Evolutionary conservation across 768 basidiomycete genomes (phyloP).

Genomic region (Lactifluus echinatus): DNA sequence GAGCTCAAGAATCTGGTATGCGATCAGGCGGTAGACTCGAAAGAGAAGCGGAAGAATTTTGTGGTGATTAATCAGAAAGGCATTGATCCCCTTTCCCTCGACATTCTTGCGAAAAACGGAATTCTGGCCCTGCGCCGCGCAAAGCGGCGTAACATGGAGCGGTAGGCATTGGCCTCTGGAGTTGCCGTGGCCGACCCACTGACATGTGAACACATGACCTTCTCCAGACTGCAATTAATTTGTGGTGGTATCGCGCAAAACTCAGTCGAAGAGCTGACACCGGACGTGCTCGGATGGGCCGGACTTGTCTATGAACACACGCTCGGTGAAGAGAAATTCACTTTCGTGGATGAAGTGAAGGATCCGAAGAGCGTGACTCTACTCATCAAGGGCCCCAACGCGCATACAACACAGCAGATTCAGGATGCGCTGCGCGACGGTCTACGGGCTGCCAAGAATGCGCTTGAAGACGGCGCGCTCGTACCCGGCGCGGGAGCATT

Average conservation of each 20-base stretch:
- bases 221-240: conserved; percentile 73
- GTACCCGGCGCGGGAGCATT: conserved; percentile 98
- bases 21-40: conserved; percentile 80
- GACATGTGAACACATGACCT: conserved; percentile 1
- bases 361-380: conserved; percentile 92
- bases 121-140: conserved; percentile 91
- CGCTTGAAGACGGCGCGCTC: conserved; percentile 80
- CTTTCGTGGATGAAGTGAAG: conserved; percentile 95
- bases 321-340: conserved; percentile 97
- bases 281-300: conserved; percentile 91
- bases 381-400: conserved; percentile 95
- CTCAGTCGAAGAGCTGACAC: conserved; percentile 92
- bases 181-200: background rate
- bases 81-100: conserved; percentile 93
- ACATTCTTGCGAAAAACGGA: conserved; percentile 93
- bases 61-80: conserved; percentile 99
- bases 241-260: conserved; percentile 96
- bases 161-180: conserved; percentile 40
- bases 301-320: conserved; percentile 99
- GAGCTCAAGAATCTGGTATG: conserved; percentile 95
- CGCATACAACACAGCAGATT: conserved; percentile 92
- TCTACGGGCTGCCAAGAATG: conserved; percentile 92
- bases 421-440: conserved; percentile 98
- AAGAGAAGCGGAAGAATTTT: conserved; percentile 78
- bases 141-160: conserved; percentile 98